These are phyloP conservation scores for Macadamia integrifolia DNA, from an alignment of 164 flowering plant genomes.

Conservation along the genomic window DNA sequence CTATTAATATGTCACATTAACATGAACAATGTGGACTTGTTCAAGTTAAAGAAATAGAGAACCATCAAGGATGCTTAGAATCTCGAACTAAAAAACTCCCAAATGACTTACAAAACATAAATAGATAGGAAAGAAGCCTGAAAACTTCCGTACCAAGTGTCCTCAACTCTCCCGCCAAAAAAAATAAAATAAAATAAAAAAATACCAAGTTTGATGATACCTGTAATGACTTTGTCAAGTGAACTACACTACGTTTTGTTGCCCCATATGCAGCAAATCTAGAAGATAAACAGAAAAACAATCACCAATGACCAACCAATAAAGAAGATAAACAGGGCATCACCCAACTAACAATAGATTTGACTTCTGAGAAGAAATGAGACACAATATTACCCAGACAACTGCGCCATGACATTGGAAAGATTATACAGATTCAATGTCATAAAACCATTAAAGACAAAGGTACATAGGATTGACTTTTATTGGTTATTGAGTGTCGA, in stretches of 20 bases:
- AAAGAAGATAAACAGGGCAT: slow-evolving; percentile 28
- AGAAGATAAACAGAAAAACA: slow-evolving; percentile 12
- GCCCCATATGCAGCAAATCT: slow-evolving; percentile 99
- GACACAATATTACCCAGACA: not conserved
- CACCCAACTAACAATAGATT: not conserved
- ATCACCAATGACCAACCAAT: slow-evolving; percentile 38
- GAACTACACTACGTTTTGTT: slow-evolving; percentile 95
- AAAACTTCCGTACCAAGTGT: not conserved
- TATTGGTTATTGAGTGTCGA: not conserved
- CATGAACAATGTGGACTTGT: not conserved
- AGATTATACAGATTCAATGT: not conserved
- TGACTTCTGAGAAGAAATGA: not conserved
- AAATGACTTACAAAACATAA: not conserved
- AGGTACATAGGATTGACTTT: not conserved
- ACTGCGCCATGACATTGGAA: not conserved
- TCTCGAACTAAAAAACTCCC: not conserved
- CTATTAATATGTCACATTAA: too few relatives aligned
- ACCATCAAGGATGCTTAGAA: not conserved
- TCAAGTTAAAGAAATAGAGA: not conserved
- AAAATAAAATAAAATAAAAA: not conserved
- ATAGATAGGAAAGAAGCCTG: not conserved
- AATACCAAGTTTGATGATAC: slow-evolving; percentile 18
- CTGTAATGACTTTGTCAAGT: slow-evolving; percentile 92
- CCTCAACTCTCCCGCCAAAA: not conserved
- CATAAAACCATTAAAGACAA: not conserved